phyloP scores from a whole-genome alignment of 495 filamentous ascomycete genomes.

The Saxophila tyrrhenica region DNA sequence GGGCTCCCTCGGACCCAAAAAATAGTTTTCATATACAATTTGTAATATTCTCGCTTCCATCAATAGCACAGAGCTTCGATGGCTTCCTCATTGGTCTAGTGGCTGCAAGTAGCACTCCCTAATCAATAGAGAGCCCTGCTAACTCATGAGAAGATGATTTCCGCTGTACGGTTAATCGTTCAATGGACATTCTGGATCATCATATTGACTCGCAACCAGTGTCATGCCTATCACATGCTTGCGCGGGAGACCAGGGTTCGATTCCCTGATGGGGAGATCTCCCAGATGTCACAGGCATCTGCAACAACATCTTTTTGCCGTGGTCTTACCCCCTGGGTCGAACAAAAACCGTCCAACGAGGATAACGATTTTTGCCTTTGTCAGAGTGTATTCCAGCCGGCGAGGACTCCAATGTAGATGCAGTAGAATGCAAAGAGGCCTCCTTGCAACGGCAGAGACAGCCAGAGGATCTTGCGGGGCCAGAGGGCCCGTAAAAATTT shows the following conservation, averaged over 20 bases:
- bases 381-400: too few relatives aligned
- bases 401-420: too few relatives aligned
- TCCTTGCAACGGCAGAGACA: too few relatives aligned
- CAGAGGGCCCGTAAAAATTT: too few relatives aligned
- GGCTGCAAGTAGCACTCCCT: not conserved
- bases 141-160: not conserved
- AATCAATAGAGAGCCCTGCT: not conserved
- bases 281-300: too few relatives aligned
- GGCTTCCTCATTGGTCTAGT: not conserved
- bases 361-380: too few relatives aligned
- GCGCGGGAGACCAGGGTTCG: conserved; percentile 7
- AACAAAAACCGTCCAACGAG: not conserved
- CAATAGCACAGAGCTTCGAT: not conserved
- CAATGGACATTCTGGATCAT: not conserved
- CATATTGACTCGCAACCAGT: not conserved
- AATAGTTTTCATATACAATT: not conserved
- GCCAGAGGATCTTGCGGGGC: too few relatives aligned
- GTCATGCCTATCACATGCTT: not conserved
- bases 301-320: not conserved
- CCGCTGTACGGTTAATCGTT: not conserved
- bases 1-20: too few relatives aligned
- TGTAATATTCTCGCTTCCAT: not conserved
- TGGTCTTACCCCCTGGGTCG: not conserved
- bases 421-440: too few relatives aligned
- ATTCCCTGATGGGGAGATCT: not conserved